These are phyloP conservation scores for Talaromyces albobiverticillius DNA, from an alignment of 2,329 filamentous ascomycete genomes.

Conservation along the genomic window DNA sequence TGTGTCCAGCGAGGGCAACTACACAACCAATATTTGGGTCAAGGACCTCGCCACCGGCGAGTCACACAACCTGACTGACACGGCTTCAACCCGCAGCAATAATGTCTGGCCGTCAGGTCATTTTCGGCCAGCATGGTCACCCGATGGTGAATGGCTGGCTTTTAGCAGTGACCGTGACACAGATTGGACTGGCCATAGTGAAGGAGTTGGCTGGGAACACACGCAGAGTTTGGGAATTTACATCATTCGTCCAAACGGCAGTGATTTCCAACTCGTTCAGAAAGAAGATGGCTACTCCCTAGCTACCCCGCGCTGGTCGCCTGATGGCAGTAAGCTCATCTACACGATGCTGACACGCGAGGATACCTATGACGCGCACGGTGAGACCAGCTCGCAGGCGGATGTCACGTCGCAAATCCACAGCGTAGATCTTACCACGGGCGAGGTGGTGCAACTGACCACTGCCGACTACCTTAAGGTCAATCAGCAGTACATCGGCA, in stretches of 20 bases:
- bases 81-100: slow-evolving; percentile 16
- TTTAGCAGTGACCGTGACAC: slow-evolving; percentile 44
- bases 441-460: slow-evolving; percentile 13
- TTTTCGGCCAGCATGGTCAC: slow-evolving; percentile 42
- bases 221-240: slow-evolving; percentile 43
- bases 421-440: slow-evolving; percentile 41
- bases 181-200: slow-evolving; percentile 40
- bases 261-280: slow-evolving; percentile 34
- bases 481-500: slow-evolving; percentile 7
- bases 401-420: slow-evolving; percentile 22
- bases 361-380: slow-evolving; percentile 38
- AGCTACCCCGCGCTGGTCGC: slow-evolving; percentile 39
- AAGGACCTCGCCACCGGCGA: slow-evolving; percentile 34
- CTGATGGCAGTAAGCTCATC: slow-evolving; percentile 33
- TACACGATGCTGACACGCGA: slow-evolving; percentile 42
- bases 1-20: slow-evolving; percentile 37
- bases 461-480: slow-evolving; percentile 2
- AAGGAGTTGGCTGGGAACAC: slow-evolving; percentile 43
- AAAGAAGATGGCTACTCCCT: slow-evolving; percentile 34
- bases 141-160: slow-evolving; percentile 41
- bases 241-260: slow-evolving; percentile 36
- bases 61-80: slow-evolving; percentile 38
- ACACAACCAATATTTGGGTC: slow-evolving; percentile 42
- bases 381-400: neutral
- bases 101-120: slow-evolving; percentile 32